Conservation (phyloP, 1,284 basidiomycete species). For the Sphaerobolus stellatus region DNA sequence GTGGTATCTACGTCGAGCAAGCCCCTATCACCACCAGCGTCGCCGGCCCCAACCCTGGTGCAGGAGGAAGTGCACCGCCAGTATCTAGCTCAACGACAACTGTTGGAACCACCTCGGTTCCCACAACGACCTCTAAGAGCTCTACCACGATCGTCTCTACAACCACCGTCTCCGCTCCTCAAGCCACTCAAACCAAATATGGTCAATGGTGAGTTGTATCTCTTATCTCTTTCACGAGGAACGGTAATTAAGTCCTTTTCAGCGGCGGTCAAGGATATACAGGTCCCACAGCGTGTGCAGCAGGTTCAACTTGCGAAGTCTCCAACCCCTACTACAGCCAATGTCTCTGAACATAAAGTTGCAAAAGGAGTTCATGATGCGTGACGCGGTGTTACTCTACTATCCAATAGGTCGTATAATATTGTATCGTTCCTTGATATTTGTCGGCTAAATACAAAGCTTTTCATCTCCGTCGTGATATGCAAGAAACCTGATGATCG, state of each 20-base stretch:
- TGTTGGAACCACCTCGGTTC: too few relatives aligned
- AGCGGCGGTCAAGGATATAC: slow-evolving; percentile 37
- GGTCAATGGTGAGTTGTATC: slow-evolving; percentile 2
- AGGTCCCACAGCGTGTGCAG: slow-evolving; percentile 44
- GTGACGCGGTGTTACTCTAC: too few relatives aligned
- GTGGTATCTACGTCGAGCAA: slow-evolving; percentile 58
- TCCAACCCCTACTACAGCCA: slow-evolving; percentile 35
- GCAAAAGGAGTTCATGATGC: too few relatives aligned
- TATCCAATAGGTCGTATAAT: too few relatives aligned
- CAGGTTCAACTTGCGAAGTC: slow-evolving; percentile 41
- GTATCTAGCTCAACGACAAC: too few relatives aligned
- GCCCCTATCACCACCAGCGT: slow-evolving; percentile 51
- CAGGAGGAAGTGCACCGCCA: slow-evolving; percentile 13
- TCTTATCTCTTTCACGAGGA: slow-evolving; percentile 41
- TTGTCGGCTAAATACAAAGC: too few relatives aligned
- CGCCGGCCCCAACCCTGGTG: slow-evolving; percentile 14
- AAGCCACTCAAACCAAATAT: slow-evolving; percentile 3
- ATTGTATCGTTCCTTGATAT: too few relatives aligned
- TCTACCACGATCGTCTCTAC: not conserved
- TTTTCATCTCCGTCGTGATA: too few relatives aligned
- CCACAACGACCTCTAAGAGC: not conserved
- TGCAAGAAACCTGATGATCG: too few relatives aligned
- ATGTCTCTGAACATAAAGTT: not conserved
- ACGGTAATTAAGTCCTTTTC: slow-evolving; percentile 38
- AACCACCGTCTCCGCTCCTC: not conserved